Percentiles rank a stretch among this genome's conserved stretches.
phyloP scores from a whole-genome alignment of 2,329 filamentous ascomycete species.

The Paecilomyces variotii region DNA sequence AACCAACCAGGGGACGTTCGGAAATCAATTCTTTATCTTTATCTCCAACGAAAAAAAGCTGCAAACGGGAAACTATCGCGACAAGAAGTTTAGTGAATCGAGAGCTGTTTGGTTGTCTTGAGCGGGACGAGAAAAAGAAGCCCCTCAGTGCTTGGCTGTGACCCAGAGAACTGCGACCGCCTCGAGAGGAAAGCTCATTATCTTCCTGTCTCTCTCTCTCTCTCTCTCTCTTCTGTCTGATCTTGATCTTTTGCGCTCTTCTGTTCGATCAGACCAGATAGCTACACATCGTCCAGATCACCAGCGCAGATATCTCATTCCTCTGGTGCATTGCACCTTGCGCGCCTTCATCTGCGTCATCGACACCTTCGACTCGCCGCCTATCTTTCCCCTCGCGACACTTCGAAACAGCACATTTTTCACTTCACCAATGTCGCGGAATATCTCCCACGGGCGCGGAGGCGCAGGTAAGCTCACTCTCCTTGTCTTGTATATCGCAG shows the following conservation, averaged over 20 bases:
- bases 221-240: not conserved
- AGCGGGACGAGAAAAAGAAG: not conserved
- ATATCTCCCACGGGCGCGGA: constrained; percentile 63
- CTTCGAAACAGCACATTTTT: not conserved
- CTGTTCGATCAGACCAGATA: not conserved
- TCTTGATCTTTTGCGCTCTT: not conserved
- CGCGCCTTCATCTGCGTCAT: not conserved
- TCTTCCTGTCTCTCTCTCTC: not conserved
- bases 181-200: not conserved
- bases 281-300: not conserved
- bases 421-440: constrained; percentile 6
- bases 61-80: not conserved
- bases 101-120: not conserved
- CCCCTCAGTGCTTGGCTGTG: not conserved
- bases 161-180: not conserved
- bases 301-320: not conserved
- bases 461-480: constrained; percentile 51
- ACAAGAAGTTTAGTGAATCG: not conserved
- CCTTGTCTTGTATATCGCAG: not conserved
- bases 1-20: not conserved
- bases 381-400: not conserved
- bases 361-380: not conserved
- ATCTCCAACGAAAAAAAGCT: not conserved
- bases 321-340: not conserved
- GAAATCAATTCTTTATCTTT: not conserved